A percentile compares a stretch with the other conserved stretches of the same genome.
phyloP scores from a whole-genome alignment of 2,329 filamentous ascomycete species.

The Pseudocercospora vitis region DNA sequence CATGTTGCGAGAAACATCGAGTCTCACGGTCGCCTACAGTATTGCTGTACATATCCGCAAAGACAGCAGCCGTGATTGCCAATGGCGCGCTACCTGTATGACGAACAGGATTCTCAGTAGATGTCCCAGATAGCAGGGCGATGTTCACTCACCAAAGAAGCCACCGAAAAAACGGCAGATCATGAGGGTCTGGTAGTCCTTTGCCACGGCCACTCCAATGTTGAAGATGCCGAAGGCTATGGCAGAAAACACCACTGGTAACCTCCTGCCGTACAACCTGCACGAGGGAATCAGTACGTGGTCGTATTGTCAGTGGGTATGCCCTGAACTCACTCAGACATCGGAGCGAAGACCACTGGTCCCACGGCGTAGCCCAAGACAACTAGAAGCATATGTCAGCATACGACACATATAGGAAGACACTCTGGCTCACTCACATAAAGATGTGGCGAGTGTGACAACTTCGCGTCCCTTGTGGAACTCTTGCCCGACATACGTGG shows the following conservation, averaged over 20 bases:
- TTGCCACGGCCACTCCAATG: conserved; percentile 47
- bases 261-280: conserved; percentile 45
- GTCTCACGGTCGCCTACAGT: conserved; percentile 12
- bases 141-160: too few relatives aligned
- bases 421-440: conserved; percentile 44
- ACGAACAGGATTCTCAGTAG: too few relatives aligned
- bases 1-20: neutral
- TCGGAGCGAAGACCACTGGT: conserved; percentile 44
- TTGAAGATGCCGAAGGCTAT: conserved; percentile 49
- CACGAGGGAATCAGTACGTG: neutral
- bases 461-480: conserved; percentile 46
- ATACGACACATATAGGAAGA: neutral
- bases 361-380: conserved; percentile 37
- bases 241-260: conserved; percentile 46
- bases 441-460: conserved; percentile 46
- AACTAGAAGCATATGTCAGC: conserved; percentile 44
- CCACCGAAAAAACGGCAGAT: conserved; percentile 35
- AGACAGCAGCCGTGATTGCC: conserved; percentile 45
- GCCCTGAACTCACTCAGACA: conserved; percentile 39
- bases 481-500: conserved; percentile 43
- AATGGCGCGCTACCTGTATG: conserved; percentile 47
- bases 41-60: conserved; percentile 47
- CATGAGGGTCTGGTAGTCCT: conserved; percentile 39
- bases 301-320: neutral
- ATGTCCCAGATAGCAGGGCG: too few relatives aligned